These are phyloP conservation scores for Casuarina equisetifolia DNA, from an alignment of 306 rosid species.

Conservation along the genomic window DNA sequence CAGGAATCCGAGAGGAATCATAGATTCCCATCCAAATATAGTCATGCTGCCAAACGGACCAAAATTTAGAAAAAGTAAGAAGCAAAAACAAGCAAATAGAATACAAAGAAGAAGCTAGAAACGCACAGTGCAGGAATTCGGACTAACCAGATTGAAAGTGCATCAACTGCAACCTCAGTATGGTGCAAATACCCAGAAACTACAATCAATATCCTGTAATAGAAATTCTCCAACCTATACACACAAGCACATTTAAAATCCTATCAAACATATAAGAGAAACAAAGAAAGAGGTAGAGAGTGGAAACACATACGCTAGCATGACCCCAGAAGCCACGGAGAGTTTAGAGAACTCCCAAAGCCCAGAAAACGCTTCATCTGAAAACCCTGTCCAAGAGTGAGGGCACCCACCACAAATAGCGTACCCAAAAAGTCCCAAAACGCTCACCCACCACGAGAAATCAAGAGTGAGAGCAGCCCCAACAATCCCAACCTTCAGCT, in stretches of 20 bases:
- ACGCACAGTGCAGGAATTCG: neutral
- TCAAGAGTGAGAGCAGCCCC: conserved; percentile 56
- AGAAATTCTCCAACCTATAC: conserved; percentile 66
- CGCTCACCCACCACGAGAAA: conserved; percentile 67
- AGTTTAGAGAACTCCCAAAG: conserved; percentile 72
- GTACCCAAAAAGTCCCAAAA: conserved; percentile 45
- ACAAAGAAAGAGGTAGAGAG: neutral
- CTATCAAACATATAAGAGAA: neutral
- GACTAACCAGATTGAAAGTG: conserved; percentile 64
- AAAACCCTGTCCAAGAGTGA: conserved; percentile 64
- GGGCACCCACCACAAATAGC: conserved; percentile 58
- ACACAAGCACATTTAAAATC: conserved; percentile 16
- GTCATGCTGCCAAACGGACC: conserved; percentile 47
- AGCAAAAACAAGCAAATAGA: neutral
- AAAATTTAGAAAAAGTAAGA: conserved; percentile 6
- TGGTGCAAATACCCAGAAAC: conserved; percentile 56
- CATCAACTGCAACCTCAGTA: conserved; percentile 55
- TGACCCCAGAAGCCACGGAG: conserved; percentile 66
- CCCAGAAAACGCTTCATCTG: conserved; percentile 57
- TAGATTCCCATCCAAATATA: conserved; percentile 72
- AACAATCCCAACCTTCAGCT: conserved; percentile 44
- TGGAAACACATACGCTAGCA: conserved; percentile 51
- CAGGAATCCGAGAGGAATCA: conserved; percentile 74
- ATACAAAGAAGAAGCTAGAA: neutral
- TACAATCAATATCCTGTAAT: conserved; percentile 53